phyloP scores from a whole-genome alignment of 495 filamentous ascomycete species.

The Aspergillus indologenus region DNA sequence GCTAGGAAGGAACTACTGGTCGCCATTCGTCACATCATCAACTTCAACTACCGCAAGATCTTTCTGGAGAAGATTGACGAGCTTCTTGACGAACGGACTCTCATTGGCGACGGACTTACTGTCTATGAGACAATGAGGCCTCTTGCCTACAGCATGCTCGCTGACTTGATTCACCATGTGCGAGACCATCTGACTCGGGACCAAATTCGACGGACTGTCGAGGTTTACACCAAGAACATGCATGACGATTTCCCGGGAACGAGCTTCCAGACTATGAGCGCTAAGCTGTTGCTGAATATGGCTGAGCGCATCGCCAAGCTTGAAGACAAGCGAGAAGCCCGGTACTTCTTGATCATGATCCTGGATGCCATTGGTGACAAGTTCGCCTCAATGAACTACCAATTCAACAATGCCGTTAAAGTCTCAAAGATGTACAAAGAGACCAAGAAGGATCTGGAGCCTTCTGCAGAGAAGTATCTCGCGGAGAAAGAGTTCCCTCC shows the following conservation, averaged over 20 bases:
- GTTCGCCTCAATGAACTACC: conserved; percentile 95
- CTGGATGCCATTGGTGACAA: conserved; percentile 97
- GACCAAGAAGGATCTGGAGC: conserved; percentile 57
- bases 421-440: conserved; percentile 71
- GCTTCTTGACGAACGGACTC: conserved; percentile 83
- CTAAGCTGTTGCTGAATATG: conserved; percentile 94
- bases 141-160: conserved; percentile 96
- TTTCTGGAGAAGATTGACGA: conserved; percentile 95
- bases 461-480: conserved; percentile 69
- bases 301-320: conserved; percentile 93
- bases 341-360: conserved; percentile 96
- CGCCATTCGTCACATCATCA: conserved; percentile 96
- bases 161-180: conserved; percentile 96
- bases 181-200: conserved; percentile 76
- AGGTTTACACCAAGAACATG: conserved; percentile 94
- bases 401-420: conserved; percentile 92
- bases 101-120: conserved; percentile 94
- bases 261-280: conserved; percentile 99
- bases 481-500: conserved; percentile 76
- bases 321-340: conserved; percentile 84
- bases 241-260: conserved; percentile 96
- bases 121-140: conserved; percentile 96
- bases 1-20: conserved; percentile 94
- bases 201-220: conserved; percentile 91
- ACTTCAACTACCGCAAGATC: conserved; percentile 96